A percentile compares a stretch with the other conserved stretches of the same genome.
Conservation (phyloP, 2,329 filamentous ascomycete genomes). For the Fusarium sp. region DNA sequence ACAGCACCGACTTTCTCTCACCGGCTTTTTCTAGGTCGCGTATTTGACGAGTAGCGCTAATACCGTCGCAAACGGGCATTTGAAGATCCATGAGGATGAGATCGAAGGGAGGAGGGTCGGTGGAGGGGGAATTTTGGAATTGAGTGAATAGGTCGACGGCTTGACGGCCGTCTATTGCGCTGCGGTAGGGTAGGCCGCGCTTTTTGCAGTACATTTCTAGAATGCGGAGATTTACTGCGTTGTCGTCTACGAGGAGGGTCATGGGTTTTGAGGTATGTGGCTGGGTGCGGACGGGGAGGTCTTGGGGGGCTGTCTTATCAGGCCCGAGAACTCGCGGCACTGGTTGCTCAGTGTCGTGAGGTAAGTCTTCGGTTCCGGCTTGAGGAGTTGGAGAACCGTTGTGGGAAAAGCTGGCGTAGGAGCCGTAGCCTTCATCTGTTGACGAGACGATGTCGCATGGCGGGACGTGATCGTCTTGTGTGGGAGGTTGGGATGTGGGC, state of each 20-base stretch:
- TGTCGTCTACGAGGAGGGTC: conserved; percentile 60
- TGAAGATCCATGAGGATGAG: conserved; percentile 47
- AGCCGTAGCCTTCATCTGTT: conserved; percentile 11
- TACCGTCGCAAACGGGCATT: conserved; percentile 47
- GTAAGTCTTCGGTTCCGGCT: not conserved
- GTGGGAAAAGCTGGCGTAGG: not conserved
- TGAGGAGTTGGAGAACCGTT: not conserved
- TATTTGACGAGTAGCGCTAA: conserved; percentile 45
- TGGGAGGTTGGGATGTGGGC: too few species aligned
- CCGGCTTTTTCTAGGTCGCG: conserved; percentile 36
- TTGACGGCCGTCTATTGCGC: conserved; percentile 57
- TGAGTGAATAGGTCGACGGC: conserved; percentile 51
- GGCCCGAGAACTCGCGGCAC: not conserved
- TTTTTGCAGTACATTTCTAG: conserved; percentile 60
- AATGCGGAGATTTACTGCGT: conserved; percentile 61
- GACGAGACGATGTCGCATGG: too few species aligned
- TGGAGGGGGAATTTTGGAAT: conserved; percentile 23
- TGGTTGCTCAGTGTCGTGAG: not conserved
- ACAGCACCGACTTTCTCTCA: conserved; percentile 29
- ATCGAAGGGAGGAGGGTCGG: conserved; percentile 18
- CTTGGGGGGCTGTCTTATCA: not conserved
- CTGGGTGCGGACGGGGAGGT: not conserved
- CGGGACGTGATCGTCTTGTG: too few species aligned
- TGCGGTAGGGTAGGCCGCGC: conserved; percentile 54
- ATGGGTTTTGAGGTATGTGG: conserved; percentile 25